Conservation (phyloP, 2,329 filamentous ascomycete genomes). For the Pseudocercospora musae region DNA sequence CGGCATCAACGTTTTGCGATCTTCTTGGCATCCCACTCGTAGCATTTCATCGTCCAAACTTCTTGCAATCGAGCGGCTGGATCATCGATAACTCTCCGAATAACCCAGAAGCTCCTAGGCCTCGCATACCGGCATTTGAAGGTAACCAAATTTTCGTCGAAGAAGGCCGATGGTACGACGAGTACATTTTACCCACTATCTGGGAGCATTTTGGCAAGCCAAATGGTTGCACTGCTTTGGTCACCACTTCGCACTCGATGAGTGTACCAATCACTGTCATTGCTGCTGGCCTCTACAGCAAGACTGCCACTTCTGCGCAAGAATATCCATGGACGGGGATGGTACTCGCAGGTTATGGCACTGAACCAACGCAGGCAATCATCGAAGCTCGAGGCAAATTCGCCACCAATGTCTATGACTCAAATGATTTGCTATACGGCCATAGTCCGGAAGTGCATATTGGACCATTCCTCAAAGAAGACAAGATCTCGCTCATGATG, state of each 20-base stretch:
- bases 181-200: slow-evolving; percentile 6
- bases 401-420: not conserved
- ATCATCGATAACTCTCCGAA: not conserved
- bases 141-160: slow-evolving; percentile 1
- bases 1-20: slow-evolving; percentile 8
- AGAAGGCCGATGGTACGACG: slow-evolving; percentile 8
- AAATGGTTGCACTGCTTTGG: slow-evolving; percentile 3
- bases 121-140: not conserved
- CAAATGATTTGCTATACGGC: slow-evolving; percentile 1
- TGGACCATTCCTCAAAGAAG: not conserved
- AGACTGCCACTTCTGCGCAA: not conserved
- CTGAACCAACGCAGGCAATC: slow-evolving; percentile 1
- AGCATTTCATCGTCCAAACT: slow-evolving; percentile 7
- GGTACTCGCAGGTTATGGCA: not conserved
- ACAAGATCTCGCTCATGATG: slow-evolving; percentile 7
- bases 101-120: not conserved
- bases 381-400: not conserved
- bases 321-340: slow-evolving; percentile 4
- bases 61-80: slow-evolving; percentile 7
- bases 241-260: slow-evolving; percentile 10
- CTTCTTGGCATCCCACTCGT: slow-evolving; percentile 4
- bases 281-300: not conserved
- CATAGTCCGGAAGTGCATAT: slow-evolving; percentile 5
- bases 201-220: slow-evolving; percentile 4
- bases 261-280: slow-evolving; percentile 4